Base-by-base conservation (phyloP, 1,284 basidiomycete genomes). In the Trichosporon ovoides region DNA sequence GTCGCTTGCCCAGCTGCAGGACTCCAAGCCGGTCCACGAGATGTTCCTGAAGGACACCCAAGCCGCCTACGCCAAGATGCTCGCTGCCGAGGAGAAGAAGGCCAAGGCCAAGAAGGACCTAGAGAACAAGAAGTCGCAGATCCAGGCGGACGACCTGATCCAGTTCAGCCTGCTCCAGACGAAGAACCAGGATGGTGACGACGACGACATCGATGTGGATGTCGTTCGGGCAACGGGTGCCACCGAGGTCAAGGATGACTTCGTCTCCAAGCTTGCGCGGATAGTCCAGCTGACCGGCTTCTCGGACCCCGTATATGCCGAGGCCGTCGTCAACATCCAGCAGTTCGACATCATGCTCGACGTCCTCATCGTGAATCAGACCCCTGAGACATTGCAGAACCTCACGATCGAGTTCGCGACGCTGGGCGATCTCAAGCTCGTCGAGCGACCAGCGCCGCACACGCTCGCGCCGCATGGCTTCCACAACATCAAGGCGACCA, bases 401-500 rank as follows among this genome's bases (percentile, higher is more conserved):
- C 84, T 99, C 4, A 94, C 91, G 67, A 84, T 98, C 59, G 96
- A 99, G 77, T 98, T 99, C 69, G 94, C 96, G 0, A 98, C 95
- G 0, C 82, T 98, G 1, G 96, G 96, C 35, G 96, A 98, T 73
- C 83, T 99, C 52, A 98, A 98, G 77, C 86, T 99, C 14, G 93
- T 98, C 14, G 96, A 99, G 77, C 84, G 95, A 22, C 95, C 96
- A 1, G 83, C 89, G 2, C 86, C 92, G 12, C 89, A 95, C 74
- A 98, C 94, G 0, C 84, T 99, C 43, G 95, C 86, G 0, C 95
- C 95, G 0, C 92, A 98, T 72, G 90, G 89, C 34, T 98, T 98
- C 87, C 96, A 98, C 78, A 93, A 87, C 73, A 92, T 98, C 81
- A 98, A 98, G 76, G 93, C 95, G 14, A 98, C 95, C 0, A 96